Evolutionary conservation across 805 yeast species (phyloP).

Genomic region (Grigorovia transvaalensis): DNA sequence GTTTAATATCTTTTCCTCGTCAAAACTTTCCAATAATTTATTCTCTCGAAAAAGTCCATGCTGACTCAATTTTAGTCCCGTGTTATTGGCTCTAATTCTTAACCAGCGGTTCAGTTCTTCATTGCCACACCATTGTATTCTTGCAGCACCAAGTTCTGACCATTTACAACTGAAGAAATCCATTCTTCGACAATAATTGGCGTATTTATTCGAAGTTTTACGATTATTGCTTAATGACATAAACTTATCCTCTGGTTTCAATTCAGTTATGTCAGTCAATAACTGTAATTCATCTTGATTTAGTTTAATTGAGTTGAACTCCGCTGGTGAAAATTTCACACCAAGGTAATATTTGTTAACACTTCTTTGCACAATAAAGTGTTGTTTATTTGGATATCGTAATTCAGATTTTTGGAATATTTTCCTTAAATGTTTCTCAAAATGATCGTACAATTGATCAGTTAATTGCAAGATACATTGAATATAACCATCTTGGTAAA

Average conservation of each 20-base stretch:
- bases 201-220: neutral
- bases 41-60: slow-evolving; percentile 24
- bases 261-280: neutral
- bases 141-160: slow-evolving; percentile 25
- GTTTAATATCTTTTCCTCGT: slow-evolving; percentile 20
- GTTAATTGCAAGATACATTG: slow-evolving; percentile 20
- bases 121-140: slow-evolving; percentile 27
- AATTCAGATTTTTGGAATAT: slow-evolving; percentile 7
- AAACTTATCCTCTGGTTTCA: slow-evolving; percentile 12
- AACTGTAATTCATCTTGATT: neutral
- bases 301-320: neutral
- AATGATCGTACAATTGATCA: slow-evolving; percentile 6
- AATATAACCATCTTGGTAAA: slow-evolving; percentile 15
- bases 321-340: slow-evolving; percentile 1
- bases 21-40: slow-evolving; percentile 17
- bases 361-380: slow-evolving; percentile 1
- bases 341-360: slow-evolving; percentile 18
- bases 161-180: slow-evolving; percentile 25
- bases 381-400: neutral
- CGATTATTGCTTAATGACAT: slow-evolving; percentile 14
- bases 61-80: slow-evolving; percentile 22
- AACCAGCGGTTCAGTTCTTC: slow-evolving; percentile 25
- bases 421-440: slow-evolving; percentile 7
- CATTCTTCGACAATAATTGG: slow-evolving; percentile 20
- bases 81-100: slow-evolving; percentile 16